Evolutionary conservation across 495 filamentous ascomycete species (phyloP), one percentile per base, ranked within the genome.

Genomic region (Podospora pseudoanserina): DNA sequence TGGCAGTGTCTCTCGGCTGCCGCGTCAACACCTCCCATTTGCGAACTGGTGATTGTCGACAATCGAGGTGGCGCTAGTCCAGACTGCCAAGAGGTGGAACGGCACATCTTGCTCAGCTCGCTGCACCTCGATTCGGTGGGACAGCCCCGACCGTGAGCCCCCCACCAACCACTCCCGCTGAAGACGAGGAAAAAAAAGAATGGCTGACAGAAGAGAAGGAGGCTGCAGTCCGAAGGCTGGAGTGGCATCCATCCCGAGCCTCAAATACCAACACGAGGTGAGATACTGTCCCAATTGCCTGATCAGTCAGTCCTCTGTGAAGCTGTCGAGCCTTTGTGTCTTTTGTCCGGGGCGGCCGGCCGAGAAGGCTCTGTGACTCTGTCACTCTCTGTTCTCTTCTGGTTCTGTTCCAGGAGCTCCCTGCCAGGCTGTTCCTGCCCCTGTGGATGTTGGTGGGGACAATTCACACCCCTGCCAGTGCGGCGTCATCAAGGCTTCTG

Each of bases 401-500:
- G 20, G 6, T 7, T 58, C 55, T 58, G 55, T 58, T 58, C 55
- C 55, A 58, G 55, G 55, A 58, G 55, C 23, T 4, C 55, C 55
- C 55, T 58, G 55, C n/a, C 55, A 15, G 55, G 18, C 55, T 7
- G 55, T 1, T 54, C 64, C 60, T 64, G 39, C 60, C 30, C 39
- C 65, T 55, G 68, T 49, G 55, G 15, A 9, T 18, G 60, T 28
- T 32, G 26, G 9, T 60, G 15, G 26, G 1, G 19, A 20, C 20
- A 7, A 3, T 49, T 28, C 11, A 19, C 5, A 67, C 26, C 69
- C 69, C 58, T 70, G 69, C 39, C 30, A 13, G 3, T 65, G 65
- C 69, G 56, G 69, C 69, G 69, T 70, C 69, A 70, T 70, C 32
- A 66, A 19, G 16, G 27, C 18, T 19, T 64, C 61, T 20, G 5